A percentile compares a stretch with the other conserved stretches of the same genome.
phyloP scores from a whole-genome alignment of 140 eudicot genomes.

The Oenanthe javanica region DNA sequence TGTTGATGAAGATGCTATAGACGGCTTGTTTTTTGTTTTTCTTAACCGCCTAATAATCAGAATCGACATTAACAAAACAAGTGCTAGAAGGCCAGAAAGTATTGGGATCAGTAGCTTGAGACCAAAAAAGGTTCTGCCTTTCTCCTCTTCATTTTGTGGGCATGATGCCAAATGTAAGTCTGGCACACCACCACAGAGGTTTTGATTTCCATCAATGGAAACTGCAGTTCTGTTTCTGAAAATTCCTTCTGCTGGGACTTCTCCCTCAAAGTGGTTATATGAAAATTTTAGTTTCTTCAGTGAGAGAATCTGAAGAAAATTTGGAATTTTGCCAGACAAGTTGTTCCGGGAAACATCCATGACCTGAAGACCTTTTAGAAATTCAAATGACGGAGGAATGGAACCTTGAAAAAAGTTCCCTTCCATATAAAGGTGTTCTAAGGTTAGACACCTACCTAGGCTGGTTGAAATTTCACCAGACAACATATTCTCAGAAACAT shows the following conservation, averaged over 20 bases:
- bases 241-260: slow-evolving; percentile 20
- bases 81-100: slow-evolving; percentile 7
- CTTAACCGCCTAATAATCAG: slow-evolving; percentile 7
- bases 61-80: slow-evolving; percentile 6
- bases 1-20: slow-evolving; percentile 10
- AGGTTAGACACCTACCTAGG: slow-evolving; percentile 15
- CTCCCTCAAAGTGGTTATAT: slow-evolving; percentile 20
- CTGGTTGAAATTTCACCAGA: slow-evolving; percentile 20
- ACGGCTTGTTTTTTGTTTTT: slow-evolving; percentile 2
- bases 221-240: slow-evolving; percentile 16
- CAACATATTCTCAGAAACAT: slow-evolving; percentile 21
- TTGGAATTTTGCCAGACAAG: slow-evolving; percentile 21
- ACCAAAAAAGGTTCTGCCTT: not conserved
- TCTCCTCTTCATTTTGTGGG: slow-evolving; percentile 7
- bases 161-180: slow-evolving; percentile 12
- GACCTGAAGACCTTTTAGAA: slow-evolving; percentile 13
- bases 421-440: slow-evolving; percentile 17
- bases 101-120: slow-evolving; percentile 13
- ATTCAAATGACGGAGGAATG: slow-evolving; percentile 14
- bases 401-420: slow-evolving; percentile 16
- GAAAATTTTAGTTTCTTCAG: slow-evolving; percentile 18
- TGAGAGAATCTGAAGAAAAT: slow-evolving; percentile 5
- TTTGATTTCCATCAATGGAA: slow-evolving; percentile 12
- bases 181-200: slow-evolving; percentile 24
- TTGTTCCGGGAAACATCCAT: slow-evolving; percentile 27